Evolutionary conservation across 495 filamentous ascomycete genomes (phyloP).

Genomic region (Pyrenula aspistea): DNA sequence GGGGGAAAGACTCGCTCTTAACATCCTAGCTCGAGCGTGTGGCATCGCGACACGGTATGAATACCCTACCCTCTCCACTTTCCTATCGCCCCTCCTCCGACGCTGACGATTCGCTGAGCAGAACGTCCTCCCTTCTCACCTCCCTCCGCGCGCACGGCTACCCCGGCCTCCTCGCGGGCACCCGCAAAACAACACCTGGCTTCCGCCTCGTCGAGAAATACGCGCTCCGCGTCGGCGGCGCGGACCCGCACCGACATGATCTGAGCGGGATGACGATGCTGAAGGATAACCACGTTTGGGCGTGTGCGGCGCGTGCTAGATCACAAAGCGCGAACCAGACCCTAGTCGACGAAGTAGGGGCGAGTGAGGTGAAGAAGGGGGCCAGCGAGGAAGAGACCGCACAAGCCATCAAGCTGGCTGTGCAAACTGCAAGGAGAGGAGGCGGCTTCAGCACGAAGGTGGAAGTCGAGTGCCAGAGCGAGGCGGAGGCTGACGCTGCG

Average conservation of each 20-base stretch:
- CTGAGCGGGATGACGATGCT: slow-evolving; percentile 93
- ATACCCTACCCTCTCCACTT: not conserved
- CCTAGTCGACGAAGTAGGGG: slow-evolving; percentile 1
- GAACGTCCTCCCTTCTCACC: slow-evolving; percentile 29
- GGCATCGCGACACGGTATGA: slow-evolving; percentile 70
- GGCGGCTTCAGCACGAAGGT: slow-evolving; percentile 88
- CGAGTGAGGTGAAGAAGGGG: slow-evolving; percentile 32
- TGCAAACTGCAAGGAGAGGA: slow-evolving; percentile 68
- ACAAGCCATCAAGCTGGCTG: slow-evolving; percentile 61
- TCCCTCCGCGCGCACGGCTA: slow-evolving; percentile 55
- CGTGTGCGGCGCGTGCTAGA: slow-evolving; percentile 36
- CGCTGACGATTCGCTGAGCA: not conserved
- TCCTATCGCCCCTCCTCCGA: not conserved
- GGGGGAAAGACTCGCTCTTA: slow-evolving; percentile 86
- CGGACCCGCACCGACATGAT: slow-evolving; percentile 85
- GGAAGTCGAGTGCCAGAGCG: slow-evolving; percentile 85
- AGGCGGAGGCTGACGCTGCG: slow-evolving; percentile 82
- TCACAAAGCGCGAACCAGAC: slow-evolving; percentile 1
- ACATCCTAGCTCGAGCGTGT: slow-evolving; percentile 82
- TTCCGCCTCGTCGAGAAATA: slow-evolving; percentile 97
- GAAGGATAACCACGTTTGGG: slow-evolving; percentile 97
- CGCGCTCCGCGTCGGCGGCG: slow-evolving; percentile 86
- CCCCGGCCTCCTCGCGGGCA: slow-evolving; percentile 78
- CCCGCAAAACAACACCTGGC: slow-evolving; percentile 91
- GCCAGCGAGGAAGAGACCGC: slow-evolving; percentile 7